phyloP scores from a whole-genome alignment of 441 rosid species.

The Erodium moschatum region DNA sequence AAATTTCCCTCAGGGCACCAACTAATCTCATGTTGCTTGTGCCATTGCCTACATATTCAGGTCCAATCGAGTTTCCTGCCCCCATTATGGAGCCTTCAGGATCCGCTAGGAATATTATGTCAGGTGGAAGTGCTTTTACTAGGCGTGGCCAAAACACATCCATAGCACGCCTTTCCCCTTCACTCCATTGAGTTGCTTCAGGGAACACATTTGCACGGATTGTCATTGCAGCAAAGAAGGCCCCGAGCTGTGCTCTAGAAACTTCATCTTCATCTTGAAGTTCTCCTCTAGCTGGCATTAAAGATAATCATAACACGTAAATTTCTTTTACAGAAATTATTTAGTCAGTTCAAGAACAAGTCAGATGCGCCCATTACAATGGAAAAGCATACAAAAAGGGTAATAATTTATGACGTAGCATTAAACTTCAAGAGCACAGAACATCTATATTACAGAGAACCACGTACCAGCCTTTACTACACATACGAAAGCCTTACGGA shows the following conservation, averaged over 20 bases:
- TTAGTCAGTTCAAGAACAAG: not conserved
- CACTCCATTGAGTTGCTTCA: conserved; percentile 90
- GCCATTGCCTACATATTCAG: conserved; percentile 58
- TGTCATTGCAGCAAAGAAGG: conserved; percentile 88
- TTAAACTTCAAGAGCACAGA: not conserved
- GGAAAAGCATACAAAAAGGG: not conserved
- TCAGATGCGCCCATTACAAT: not conserved
- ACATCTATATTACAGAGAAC: not conserved
- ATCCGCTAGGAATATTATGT: conserved; percentile 80
- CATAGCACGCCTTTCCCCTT: conserved; percentile 74
- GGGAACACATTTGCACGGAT: conserved; percentile 89
- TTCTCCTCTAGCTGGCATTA: conserved; percentile 56
- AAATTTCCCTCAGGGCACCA: conserved; percentile 82
- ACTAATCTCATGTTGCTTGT: conserved; percentile 81
- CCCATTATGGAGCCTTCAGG: conserved; percentile 92
- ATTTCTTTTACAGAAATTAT: not conserved
- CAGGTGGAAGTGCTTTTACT: conserved; percentile 60
- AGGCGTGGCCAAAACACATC: conserved; percentile 69
- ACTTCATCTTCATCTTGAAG: conserved; percentile 65
- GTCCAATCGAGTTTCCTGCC: conserved; percentile 59
- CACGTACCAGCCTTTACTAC: not conserved
- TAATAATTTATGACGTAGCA: not conserved
- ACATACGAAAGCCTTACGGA: not conserved
- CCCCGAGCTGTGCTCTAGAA: conserved; percentile 86
- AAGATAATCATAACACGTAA: conserved; percentile 6